Evolutionary conservation across 352 stramenopile genomes (phyloP), one percentile per base, ranked within the genome.

Genomic region (Globisporangium cylindrosporum): DNA sequence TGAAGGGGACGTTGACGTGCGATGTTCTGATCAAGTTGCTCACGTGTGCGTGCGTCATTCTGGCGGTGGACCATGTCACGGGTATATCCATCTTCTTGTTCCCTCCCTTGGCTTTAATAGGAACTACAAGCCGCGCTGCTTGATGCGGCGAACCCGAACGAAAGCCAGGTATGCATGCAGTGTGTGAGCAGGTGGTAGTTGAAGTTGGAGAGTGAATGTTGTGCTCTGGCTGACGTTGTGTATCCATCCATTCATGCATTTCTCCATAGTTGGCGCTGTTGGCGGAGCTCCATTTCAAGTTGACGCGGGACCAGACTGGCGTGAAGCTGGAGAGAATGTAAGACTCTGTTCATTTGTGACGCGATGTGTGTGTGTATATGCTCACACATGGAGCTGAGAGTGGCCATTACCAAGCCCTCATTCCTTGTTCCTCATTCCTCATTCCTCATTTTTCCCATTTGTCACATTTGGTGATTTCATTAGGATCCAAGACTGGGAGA

Each of bases 401-500:
- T 54, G 24, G 5, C 1, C 25, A 20, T 41, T 3, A 18, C 25
- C 9, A n/a, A 25, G 2, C 10, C 8, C 29, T 56, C 59, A 24
- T 38, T 60, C 27, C 27, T 32, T 2, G 6, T 32, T 32, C 22
- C 22, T 24, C 22, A 24, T 24, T 24, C 22, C 22, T 24, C 22
- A 24, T 38, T 29, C 25, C 25, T 27, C 25, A 27, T 36, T 34
- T 24, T 63, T 51, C 18, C 12, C 15, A 51, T 51, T 22, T 22
- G 18, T 51, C 43, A 51, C 22, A 22, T 24, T 51, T 51, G 43
- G 18, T 24, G 18, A 24, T 7, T 34, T 15, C 20, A 56, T 53
- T 60, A 95, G 88, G 86, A 69, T 92, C 29, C 83, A 93, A 71
- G 88, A 94, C 66, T 95, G 88, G 88, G 86, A 95, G 72, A 84